Base-by-base conservation (phyloP, 2,329 filamentous ascomycete genomes). In the Cladosporium cucumerinum region DNA sequence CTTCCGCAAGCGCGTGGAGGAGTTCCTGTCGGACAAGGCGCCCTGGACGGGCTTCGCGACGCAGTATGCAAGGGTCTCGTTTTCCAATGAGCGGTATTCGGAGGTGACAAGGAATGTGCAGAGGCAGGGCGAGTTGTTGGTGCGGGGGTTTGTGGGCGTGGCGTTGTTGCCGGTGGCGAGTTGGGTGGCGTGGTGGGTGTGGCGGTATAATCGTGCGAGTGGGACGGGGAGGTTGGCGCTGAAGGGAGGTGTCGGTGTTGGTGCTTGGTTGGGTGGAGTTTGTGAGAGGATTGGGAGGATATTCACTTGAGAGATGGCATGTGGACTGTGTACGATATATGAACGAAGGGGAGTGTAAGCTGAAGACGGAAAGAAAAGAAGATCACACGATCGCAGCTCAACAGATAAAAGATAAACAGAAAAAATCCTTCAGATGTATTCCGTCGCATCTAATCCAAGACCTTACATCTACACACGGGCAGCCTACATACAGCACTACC, bases 41-140 rank as follows among this genome's bases (percentile, higher is more conserved):
- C 95, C 95, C 0, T 80, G 84, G 28, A 78, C 93, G 14, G 95
- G 94, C 0, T 97, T 94, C 88, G 87, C 89, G 74, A 99, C 95
- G 1, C 92, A 97, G 79, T 99, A 99, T 75, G 88, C 90, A 0
- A 85, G 94, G 23, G 89, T 99, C 10, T 97, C 93, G 70, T 99
- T 99, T 76, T 92, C 92, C 66, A 97, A 97, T 72, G 90, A 96
- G 79, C 82, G 91, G 23, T 99, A 99, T 77, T 91, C 90, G 0
- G 89, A 96, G 66, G 90, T 98, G 3, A 84, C 92, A 36, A 81
- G 80, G 46, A 86, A 85, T 69, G 92, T 89, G 64, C 85, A 89
- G 63, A 78, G 85, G 63, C 93, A 97, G 76, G 87, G 89, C 2
- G 80, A 79, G 57, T 66, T 78, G 12, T 63, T 80, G 66, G 36